These are phyloP conservation scores for Malbranchea cinnamomea DNA, from an alignment of 2,329 filamentous ascomycete species.

Conservation along the genomic window DNA sequence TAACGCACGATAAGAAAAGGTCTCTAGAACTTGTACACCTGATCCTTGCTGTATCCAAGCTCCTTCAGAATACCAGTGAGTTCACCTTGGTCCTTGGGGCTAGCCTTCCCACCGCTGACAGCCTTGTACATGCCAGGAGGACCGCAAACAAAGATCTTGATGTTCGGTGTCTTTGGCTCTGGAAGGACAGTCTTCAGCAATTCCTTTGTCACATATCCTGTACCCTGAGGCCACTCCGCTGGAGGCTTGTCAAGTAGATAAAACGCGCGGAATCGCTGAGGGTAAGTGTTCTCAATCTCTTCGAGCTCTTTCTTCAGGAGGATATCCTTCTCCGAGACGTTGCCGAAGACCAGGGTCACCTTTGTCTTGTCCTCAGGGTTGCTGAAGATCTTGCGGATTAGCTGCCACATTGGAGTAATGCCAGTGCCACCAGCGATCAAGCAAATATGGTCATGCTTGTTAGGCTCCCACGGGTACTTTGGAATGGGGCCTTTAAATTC, in stretches of 20 bases:
- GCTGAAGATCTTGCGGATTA: conserved; percentile 80
- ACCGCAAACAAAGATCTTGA: conserved; percentile 94
- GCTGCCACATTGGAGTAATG: conserved; percentile 97
- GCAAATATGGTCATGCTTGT: conserved; percentile 73
- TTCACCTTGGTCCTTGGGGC: conserved; percentile 88
- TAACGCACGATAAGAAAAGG: too few relatives aligned
- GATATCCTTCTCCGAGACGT: conserved; percentile 79
- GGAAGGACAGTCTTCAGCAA: conserved; percentile 88
- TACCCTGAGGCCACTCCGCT: conserved; percentile 59
- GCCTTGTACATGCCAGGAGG: conserved; percentile 89
- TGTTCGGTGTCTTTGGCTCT: conserved; percentile 77
- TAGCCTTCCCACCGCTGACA: conserved; percentile 77
- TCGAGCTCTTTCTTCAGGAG: conserved; percentile 74
- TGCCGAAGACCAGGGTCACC: conserved; percentile 89
- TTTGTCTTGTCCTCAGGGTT: conserved; percentile 96
- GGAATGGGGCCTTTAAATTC: conserved; percentile 91
- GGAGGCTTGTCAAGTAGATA: conserved; percentile 81
- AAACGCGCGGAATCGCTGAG: conserved; percentile 87
- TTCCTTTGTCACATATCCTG: conserved; percentile 77
- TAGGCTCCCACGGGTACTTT: conserved; percentile 78
- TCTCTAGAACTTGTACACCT: conserved; percentile 95
- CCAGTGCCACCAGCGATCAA: conserved; percentile 82
- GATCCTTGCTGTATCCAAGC: conserved; percentile 69
- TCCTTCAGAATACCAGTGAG: conserved; percentile 68
- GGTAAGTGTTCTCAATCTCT: conserved; percentile 85